A percentile compares a stretch with the other conserved stretches of the same genome.
These are phyloP conservation scores for Mucor circinelloides DNA, from an alignment of 371 early-diverging fungal species.

Conservation along the genomic window DNA sequence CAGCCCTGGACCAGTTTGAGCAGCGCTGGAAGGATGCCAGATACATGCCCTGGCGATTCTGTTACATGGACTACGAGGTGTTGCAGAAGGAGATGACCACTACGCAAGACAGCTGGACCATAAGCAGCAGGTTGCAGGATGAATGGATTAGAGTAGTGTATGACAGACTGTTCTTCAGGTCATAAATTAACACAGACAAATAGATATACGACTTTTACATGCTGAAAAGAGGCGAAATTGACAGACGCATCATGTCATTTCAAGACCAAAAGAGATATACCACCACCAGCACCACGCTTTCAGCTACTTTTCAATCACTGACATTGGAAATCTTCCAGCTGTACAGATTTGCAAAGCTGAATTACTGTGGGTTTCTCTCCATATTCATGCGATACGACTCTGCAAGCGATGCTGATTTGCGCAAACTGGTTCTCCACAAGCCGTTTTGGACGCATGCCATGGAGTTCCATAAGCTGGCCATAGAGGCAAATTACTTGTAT, in stretches of 20 bases:
- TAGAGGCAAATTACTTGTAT: background rate
- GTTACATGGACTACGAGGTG: conserved; percentile 16
- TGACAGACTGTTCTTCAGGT: background rate
- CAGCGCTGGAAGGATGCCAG: conserved; percentile 9
- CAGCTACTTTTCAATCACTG: background rate
- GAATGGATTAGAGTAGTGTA: conserved; percentile 21
- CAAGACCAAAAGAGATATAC: background rate
- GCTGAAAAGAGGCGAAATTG: conserved; percentile 22
- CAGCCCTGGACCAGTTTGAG: conserved; percentile 10
- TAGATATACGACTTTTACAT: conserved; percentile 23
- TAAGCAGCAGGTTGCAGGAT: background rate
- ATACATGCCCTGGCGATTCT: conserved; percentile 14
- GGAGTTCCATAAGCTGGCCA: background rate
- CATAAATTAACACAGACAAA: background rate
- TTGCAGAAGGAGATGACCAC: background rate
- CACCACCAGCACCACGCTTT: background rate
- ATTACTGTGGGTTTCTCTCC: conserved; percentile 18
- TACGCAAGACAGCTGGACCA: background rate
- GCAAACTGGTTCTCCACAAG: background rate
- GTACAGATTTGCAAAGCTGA: conserved; percentile 19
- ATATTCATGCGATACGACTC: conserved; percentile 17
- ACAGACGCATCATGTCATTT: conserved; percentile 10
- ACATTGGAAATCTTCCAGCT: conserved; percentile 16
- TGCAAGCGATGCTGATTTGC: background rate
- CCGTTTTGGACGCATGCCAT: conserved; percentile 10